A percentile compares a stretch with the other conserved stretches of the same genome.
Evolutionary conservation across 345 rosid species (phyloP).

Genomic region (Arabis alpina): DNA sequence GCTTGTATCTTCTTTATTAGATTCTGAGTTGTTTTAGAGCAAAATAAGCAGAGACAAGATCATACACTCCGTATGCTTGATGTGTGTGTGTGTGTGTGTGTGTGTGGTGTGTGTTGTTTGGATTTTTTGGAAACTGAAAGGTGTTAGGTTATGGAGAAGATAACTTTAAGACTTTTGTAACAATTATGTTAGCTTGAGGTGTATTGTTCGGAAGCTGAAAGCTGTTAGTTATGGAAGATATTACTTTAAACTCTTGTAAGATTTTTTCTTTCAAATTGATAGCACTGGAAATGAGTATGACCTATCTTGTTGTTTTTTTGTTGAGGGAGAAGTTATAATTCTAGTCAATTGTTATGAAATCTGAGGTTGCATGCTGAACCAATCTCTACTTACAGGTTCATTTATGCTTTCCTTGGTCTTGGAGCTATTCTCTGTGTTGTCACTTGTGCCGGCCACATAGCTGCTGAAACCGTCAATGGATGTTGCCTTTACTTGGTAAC

Average conservation of each 20-base stretch:
- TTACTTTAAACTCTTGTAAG: not conserved
- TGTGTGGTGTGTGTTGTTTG: too few species aligned
- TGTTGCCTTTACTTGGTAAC: slow-evolving; percentile 88
- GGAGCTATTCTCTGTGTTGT: slow-evolving; percentile 69
- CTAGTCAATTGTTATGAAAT: not conserved
- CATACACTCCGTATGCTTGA: not conserved
- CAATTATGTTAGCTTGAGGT: too few species aligned
- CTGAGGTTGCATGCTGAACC: slow-evolving; percentile 4
- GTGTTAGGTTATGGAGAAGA: slow-evolving; percentile 21
- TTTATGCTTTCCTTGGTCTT: slow-evolving; percentile 70
- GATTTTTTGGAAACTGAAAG: too few species aligned
- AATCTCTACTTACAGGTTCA: slow-evolving; percentile 60
- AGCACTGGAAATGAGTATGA: not conserved
- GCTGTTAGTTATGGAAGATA: too few species aligned
- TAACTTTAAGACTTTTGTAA: too few species aligned
- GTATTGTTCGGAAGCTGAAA: too few species aligned
- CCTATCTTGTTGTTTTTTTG: slow-evolving; percentile 1
- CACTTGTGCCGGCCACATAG: slow-evolving; percentile 83
- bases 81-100: not conserved
- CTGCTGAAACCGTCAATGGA: slow-evolving; percentile 82
- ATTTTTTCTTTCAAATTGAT: slow-evolving; percentile 5
- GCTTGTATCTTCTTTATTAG: not conserved
- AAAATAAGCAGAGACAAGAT: too few species aligned
- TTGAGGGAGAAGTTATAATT: not conserved
- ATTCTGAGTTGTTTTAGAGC: not conserved